phyloP scores from a whole-genome alignment of 331 rosid genomes.

The Telfairia occidentalis region DNA sequence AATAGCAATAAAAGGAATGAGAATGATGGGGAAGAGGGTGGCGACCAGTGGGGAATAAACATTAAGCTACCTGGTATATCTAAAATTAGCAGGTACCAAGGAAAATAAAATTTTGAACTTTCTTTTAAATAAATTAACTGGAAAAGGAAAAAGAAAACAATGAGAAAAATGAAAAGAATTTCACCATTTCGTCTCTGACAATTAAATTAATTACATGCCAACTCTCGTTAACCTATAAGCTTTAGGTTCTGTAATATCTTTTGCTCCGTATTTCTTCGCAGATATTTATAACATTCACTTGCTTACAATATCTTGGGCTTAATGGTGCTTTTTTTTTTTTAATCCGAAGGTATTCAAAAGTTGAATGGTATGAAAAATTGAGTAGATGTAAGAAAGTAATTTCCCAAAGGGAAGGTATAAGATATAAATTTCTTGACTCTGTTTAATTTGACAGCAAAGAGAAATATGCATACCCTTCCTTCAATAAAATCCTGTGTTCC shows the following conservation, averaged over 20 bases:
- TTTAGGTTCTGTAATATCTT: not conserved
- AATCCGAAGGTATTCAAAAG: not conserved
- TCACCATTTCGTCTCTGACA: not conserved
- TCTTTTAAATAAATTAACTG: not conserved
- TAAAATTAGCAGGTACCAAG: not conserved
- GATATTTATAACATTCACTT: not conserved
- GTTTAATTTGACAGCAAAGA: slow-evolving; percentile 8
- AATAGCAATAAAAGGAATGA: not conserved
- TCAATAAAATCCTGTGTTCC: slow-evolving; percentile 96
- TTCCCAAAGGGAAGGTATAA: not conserved
- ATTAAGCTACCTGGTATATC: not conserved
- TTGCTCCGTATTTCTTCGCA: not conserved
- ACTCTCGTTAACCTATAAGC: not conserved
- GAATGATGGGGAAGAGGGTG: not conserved
- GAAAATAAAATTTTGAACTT: not conserved
- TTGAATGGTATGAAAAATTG: not conserved
- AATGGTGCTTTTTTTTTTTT: no score
- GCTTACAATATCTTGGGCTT: not conserved
- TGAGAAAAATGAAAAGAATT: not conserved
- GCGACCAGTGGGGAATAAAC: not conserved
- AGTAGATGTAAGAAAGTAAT: not conserved
- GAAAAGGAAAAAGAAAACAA: not conserved
- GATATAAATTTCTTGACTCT: not conserved
- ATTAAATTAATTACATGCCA: not conserved
- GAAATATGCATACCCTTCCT: slow-evolving; percentile 68